A percentile compares a stretch with the other conserved stretches of the same genome.
Evolutionary conservation across 2,329 filamentous ascomycete genomes (phyloP).

Genomic region (Fusarium nodosum): DNA sequence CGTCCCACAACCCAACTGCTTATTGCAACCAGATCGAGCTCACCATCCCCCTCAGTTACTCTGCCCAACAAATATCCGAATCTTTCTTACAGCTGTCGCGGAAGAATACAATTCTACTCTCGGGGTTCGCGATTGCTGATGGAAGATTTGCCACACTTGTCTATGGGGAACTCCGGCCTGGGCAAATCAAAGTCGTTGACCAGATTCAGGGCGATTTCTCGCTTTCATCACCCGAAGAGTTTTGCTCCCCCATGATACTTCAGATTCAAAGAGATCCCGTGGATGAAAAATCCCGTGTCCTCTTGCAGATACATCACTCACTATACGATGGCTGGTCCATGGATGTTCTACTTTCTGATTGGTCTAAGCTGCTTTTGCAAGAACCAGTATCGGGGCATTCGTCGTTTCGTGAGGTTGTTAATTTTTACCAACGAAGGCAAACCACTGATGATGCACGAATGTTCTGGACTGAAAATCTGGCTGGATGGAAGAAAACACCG

Average conservation of each 20-base stretch:
- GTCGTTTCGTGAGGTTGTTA: slow-evolving; percentile 72
- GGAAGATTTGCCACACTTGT: slow-evolving; percentile 63
- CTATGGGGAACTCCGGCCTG: slow-evolving; percentile 65
- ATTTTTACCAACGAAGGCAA: slow-evolving; percentile 58
- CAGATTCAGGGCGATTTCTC: slow-evolving; percentile 57
- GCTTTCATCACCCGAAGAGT: slow-evolving; percentile 55
- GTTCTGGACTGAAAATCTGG: slow-evolving; percentile 79
- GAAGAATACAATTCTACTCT: slow-evolving; percentile 76
- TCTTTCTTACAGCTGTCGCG: slow-evolving; percentile 65
- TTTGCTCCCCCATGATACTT: slow-evolving; percentile 72
- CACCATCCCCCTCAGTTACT: slow-evolving; percentile 60
- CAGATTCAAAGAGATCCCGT: slow-evolving; percentile 60
- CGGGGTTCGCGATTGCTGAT: slow-evolving; percentile 75
- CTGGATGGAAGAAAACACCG: slow-evolving; percentile 65
- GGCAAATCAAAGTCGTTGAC: slow-evolving; percentile 60
- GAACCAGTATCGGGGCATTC: slow-evolving; percentile 58
- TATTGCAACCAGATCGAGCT: slow-evolving; percentile 87
- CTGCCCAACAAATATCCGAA: slow-evolving; percentile 57
- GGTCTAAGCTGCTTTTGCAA: slow-evolving; percentile 64
- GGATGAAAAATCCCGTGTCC: slow-evolving; percentile 48
- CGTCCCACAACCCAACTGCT: slow-evolving; percentile 66
- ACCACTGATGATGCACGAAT: slow-evolving; percentile 60
- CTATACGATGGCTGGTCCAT: slow-evolving; percentile 96
- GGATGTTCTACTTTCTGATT: slow-evolving; percentile 78
- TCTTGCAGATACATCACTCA: slow-evolving; percentile 81